Base-by-base conservation (phyloP, 164 flowering plant genomes). In the Vitis cinerea region DNA sequence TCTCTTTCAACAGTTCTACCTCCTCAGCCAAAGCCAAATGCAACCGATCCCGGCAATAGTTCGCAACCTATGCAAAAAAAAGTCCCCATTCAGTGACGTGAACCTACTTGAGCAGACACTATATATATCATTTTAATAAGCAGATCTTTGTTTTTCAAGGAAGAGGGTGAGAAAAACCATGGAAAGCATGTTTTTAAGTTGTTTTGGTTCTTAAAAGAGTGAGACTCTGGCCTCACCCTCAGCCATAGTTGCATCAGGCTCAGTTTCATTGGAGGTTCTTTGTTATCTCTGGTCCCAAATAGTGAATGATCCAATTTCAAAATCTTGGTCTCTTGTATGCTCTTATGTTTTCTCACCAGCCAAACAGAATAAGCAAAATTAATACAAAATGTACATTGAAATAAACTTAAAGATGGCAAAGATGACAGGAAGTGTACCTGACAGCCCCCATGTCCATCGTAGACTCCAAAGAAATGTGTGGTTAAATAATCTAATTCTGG, bases 21-120 rank as follows among this genome's bases (percentile, higher is more conserved):
- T 92, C 95, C 80, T 90, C 91, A 1, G 76, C 78, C 65, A 92
- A 75, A 63, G 90, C 96, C 48, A 77, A 61, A 78, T 92, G 97
- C 19, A 92, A 12, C n/a, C 86, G 87, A 30, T 88, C 86, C 5
- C 83, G 80, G 64, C 97, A 90, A 65, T 88, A 92, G 59, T 87
- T 81, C 50, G 97, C 92, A 71, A 92, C 97, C 97, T 92, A 67
- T 4, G 61, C 54, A 67, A 44, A 52, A 16, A 47, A 69, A 52
- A 37, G 44, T 37, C 48, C 51, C 51, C 23, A 29, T 0, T 31
- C 31, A 52, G 15, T 54, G 2, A 66, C 27, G 6, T 31, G n/a
- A 30, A 11, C 30, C 16, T 2, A 13, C 19, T 23, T 37, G 44
- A 37, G 44, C 44, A 37, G 44, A 37, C 4, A 37, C 44, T 6